phyloP scores from a whole-genome alignment of 495 filamentous ascomycete genomes.

The Hyaloscypha hepaticicola region DNA sequence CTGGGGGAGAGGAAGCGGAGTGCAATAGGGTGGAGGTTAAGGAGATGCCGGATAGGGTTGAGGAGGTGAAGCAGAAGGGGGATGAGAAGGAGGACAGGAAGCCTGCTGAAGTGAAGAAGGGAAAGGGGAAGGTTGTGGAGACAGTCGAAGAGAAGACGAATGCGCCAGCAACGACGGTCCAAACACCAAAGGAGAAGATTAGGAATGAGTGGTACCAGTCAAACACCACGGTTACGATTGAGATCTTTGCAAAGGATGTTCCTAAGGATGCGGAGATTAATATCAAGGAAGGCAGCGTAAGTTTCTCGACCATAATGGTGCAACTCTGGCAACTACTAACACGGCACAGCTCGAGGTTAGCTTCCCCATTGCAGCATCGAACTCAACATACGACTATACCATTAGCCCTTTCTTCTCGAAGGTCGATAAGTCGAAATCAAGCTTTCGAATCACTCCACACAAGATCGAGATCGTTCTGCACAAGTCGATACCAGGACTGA shows the following conservation, averaged over 20 bases:
- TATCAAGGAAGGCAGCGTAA: slow-evolving; percentile 25
- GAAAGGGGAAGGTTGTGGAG: not conserved
- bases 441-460: slow-evolving; percentile 63
- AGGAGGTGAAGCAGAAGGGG: slow-evolving; percentile 12
- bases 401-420: slow-evolving; percentile 68
- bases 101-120: slow-evolving; percentile 14
- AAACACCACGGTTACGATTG: slow-evolving; percentile 60
- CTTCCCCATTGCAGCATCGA: slow-evolving; percentile 59
- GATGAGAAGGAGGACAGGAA: slow-evolving; percentile 39
- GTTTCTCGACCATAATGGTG: not conserved
- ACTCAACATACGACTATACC: slow-evolving; percentile 61
- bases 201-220: slow-evolving; percentile 84
- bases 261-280: slow-evolving; percentile 34
- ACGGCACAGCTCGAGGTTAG: slow-evolving; percentile 55
- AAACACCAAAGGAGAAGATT: slow-evolving; percentile 60
- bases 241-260: slow-evolving; percentile 70
- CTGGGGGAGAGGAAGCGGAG: slow-evolving; percentile 58
- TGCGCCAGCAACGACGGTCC: slow-evolving; percentile 18
- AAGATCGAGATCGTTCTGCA: slow-evolving; percentile 82
- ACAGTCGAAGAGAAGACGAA: not conserved
- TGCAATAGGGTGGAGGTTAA: slow-evolving; percentile 54
- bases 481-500: slow-evolving; percentile 65
- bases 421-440: slow-evolving; percentile 61
- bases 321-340: slow-evolving; percentile 26
- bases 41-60: slow-evolving; percentile 58